Evolutionary conservation across 129 eudicot genomes (phyloP), one percentile per base, ranked within the genome.

Genomic region (Flaveria brownii): DNA sequence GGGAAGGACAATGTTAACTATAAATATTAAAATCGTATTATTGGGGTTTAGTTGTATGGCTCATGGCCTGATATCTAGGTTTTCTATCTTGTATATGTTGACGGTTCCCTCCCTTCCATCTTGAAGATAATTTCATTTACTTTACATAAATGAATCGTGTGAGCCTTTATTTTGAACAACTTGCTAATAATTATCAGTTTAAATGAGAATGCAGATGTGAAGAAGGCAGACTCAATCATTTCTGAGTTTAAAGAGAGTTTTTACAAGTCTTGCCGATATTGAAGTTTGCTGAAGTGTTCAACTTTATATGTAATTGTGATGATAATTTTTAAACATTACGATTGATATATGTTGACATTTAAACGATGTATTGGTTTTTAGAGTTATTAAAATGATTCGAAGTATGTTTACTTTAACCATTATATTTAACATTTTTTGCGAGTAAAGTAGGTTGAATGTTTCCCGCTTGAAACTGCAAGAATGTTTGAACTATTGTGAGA

Each of bases 161-260:
- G 15, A 52, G 22, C 59, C 22, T 52, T 10, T 57, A 8, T 57
- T 20, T 22, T 57, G 33, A 57, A n/a, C 39, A 60, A 22, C 39
- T 2, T 56, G 30, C 23, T 70, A 26, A 59, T 30, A 41, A 22
- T 30, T 69, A 45, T 43, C 13, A 56, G 41, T 68, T 20, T 50
- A 42, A 56, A 28, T 76, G 73, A 25, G 73, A 64, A 50, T 71
- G 82, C 77, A 78, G 82, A 65, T 70, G 65, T 78, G 71, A 70
- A 43, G 80, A 28, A 71, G 10, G 77, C 49, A 45, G 49, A 9
- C 49, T 45, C 13, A 47, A 9, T 18, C 3, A 39, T 68, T 25
- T 28, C 71, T 16, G 77, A 63, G 55, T 43, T 70, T 30, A 60
- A 18, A 78, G 5, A 69, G 70, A 60, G 76, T 13, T 61, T 59